Base-by-base conservation (phyloP, 1,139 yeast genomes). In the Sugiyamaella grinbergsii region DNA sequence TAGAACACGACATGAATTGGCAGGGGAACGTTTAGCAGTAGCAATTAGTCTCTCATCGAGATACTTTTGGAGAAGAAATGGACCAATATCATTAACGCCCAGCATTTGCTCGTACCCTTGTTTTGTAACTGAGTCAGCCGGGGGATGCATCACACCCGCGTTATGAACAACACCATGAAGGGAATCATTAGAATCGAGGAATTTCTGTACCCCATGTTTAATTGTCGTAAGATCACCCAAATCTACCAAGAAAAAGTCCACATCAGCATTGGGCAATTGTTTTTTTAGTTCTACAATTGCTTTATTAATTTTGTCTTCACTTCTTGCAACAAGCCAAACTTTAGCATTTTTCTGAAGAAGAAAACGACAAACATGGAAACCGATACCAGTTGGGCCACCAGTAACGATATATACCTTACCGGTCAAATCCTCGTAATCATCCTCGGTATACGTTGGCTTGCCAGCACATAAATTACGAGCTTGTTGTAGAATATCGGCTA, bases 51-150 rank as follows among this genome's bases (percentile, higher is more conserved):
- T 50, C 7, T 78, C 78, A 48, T 75, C 76, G 11, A 80, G 64
- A 41, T 72, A 67, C 51, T 73, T 71, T 58, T 79, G 77, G 19
- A 81, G 62, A 47, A 79, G 62, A 54, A 74, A 79, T 20, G 80
- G 79, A 1, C 80, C 85, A 49, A 80, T 54, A 10, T 68, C 76
- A 58, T 81, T 80, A 29, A 76, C 72, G 5, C 82, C 83, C 47
- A 78, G 67, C 59, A 77, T 79, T 38, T 69, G 61, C 52, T 80
- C 83, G 53, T 69, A 71, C n/a, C 78, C 80, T 60, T 78, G 81
- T 18, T 58, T 62, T 2, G 80, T 71, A 11, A 59, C 57, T 2
- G 71, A 59, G 2, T 71, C 72, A 13, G 54, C 56, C 8, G 73
- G 72, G 2, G 77, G 76, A 6, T 63, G 61, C 80, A 78, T 77